Evolutionary conservation across 176 grass and related monocot genomes (phyloP).

Genomic region (Aechmea fasciata): DNA sequence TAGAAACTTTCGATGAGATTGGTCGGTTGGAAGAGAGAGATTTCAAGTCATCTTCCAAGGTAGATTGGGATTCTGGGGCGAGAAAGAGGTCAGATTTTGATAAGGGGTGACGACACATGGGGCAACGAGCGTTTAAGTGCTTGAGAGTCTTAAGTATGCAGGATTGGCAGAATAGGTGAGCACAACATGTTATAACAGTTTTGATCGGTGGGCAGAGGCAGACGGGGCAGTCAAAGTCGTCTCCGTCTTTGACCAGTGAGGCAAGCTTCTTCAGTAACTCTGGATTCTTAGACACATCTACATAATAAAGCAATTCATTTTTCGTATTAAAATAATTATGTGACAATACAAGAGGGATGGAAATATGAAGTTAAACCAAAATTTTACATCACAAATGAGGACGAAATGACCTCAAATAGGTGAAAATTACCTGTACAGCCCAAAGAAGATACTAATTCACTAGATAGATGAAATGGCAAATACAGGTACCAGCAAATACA

Average conservation of each 20-base stretch:
- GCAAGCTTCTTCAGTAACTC: slow-evolving; percentile 85
- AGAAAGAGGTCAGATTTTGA: slow-evolving; percentile 84
- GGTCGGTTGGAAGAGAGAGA: slow-evolving; percentile 20
- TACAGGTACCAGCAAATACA: neutral
- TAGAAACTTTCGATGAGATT: slow-evolving; percentile 77
- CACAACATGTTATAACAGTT: slow-evolving; percentile 78
- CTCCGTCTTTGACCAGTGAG: slow-evolving; percentile 73
- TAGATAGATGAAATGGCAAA: neutral
- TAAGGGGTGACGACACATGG: slow-evolving; percentile 63
- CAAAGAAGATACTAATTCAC: neutral
- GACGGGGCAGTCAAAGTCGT: slow-evolving; percentile 92
- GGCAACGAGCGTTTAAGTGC: slow-evolving; percentile 59
- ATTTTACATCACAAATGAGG: no score
- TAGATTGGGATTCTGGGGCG: slow-evolving; percentile 35
- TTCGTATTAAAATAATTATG: slow-evolving; percentile 15
- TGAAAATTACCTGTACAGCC: neutral
- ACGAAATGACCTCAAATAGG: neutral
- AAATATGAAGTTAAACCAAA: neutral
- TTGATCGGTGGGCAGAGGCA: slow-evolving; percentile 76
- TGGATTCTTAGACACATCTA: slow-evolving; percentile 76
- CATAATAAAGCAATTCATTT: slow-evolving; percentile 9
- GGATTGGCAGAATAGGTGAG: slow-evolving; percentile 82
- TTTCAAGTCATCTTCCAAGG: slow-evolving; percentile 40
- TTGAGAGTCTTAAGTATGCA: slow-evolving; percentile 75
- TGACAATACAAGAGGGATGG: slow-evolving; percentile 1